Evolutionary conservation across 306 rosid genomes (phyloP), one percentile per base, ranked within the genome.

Genomic region (Luffa aegyptiaca): DNA sequence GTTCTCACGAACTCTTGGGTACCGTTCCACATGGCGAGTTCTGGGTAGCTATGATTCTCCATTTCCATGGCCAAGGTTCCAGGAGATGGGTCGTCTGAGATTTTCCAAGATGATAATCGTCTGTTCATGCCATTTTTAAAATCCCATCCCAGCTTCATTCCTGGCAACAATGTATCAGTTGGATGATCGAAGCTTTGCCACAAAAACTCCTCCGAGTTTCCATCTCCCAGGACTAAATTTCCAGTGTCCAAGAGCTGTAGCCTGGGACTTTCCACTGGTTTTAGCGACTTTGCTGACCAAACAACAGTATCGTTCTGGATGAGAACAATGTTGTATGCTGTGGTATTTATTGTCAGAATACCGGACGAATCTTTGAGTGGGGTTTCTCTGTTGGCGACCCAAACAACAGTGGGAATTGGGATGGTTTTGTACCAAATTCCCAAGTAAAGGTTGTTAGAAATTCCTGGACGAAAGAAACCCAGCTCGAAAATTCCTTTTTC

Each of bases 121-220:
- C 89, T 21, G 17, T 89, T 76, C 0, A 84, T 73, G 62, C 86
- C 84, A 0, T 82, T 86, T 62, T 74, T 84, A 1, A 81, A 78
- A 83, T 89, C 82, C 90, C 88, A 88, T n/a, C 93, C 92, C 20
- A 88, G 3, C 83, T 89, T 91, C 93, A 87, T 88, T 41, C 78
- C 88, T 5, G 91, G 92, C 66, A 89, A 62, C 21, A 87, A 64
- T 35, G 93, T 87, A 39, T 89, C 90, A 52, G 82, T 72, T 35
- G 93, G 96, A 79, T 91, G 82, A 49, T 91, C 93, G 52, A 88
- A 89, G 80, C 93, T 88, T 63, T 91, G 88, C 96, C 93, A 89
- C 74, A 84, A 70, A 65, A 73, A 81, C 20, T 53, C 51, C 59
- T 74, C 82, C 4, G 83, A 58, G 44, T 59, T 82, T 36, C 80